Evolutionary conservation across 768 basidiomycete genomes (phyloP).

Genomic region (Mycena chlorophos): DNA sequence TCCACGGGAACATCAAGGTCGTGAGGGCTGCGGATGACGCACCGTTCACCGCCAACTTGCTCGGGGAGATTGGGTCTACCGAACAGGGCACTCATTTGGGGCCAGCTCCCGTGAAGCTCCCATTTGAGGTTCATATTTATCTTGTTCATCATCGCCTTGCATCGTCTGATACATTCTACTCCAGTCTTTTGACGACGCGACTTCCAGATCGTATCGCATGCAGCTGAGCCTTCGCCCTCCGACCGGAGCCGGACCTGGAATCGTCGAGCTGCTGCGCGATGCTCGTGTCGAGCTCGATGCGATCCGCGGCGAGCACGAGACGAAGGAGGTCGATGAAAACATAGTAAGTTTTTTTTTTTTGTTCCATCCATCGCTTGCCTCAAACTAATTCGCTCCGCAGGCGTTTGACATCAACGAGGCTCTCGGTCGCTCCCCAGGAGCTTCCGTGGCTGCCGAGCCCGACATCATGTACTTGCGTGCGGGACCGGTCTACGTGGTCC

Average conservation of each 20-base stretch:
- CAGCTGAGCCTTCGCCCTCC: not conserved
- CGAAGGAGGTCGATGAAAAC: not conserved
- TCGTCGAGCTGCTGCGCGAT: not conserved
- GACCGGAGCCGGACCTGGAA: not conserved
- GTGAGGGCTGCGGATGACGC: not conserved
- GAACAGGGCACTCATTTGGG: conserved; percentile 8
- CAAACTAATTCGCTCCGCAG: not conserved
- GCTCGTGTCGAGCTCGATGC: not conserved
- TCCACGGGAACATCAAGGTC: conserved; percentile 1
- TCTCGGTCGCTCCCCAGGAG: not conserved
- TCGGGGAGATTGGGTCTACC: conserved; percentile 13
- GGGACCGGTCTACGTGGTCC: not conserved
- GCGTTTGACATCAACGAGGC: not conserved
- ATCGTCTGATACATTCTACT: not conserved
- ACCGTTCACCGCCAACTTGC: conserved; percentile 1
- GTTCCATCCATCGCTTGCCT: not conserved
- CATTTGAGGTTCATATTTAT: not conserved
- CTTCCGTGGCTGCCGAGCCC: not conserved
- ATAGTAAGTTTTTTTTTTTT: not conserved
- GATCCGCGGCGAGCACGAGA: not conserved
- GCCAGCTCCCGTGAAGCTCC: not conserved
- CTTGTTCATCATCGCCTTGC: not conserved
- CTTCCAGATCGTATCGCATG: not conserved
- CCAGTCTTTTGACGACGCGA: not conserved
- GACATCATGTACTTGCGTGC: not conserved